Evolutionary conservation across 2,329 filamentous ascomycete species (phyloP).

Genomic region (Lizonia empirigonia): DNA sequence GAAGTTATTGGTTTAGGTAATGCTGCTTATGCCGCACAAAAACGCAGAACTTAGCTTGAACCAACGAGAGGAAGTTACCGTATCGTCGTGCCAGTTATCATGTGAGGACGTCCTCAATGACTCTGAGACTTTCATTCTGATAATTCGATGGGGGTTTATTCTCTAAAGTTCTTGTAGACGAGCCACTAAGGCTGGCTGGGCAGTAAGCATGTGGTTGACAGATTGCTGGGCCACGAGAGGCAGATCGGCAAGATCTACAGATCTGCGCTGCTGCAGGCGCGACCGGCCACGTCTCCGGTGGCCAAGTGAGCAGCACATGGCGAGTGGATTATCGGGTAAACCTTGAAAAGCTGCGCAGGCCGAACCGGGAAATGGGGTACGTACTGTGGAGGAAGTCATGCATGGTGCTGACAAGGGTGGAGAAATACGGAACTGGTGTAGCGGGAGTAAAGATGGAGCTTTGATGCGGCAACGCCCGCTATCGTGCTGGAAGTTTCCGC

Average conservation of each 20-base stretch:
- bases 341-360: background rate
- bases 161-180: too few relatives aligned
- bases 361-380: background rate
- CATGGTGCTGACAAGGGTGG: background rate
- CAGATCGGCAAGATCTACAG: constrained; percentile 10
- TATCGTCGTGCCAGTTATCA: background rate
- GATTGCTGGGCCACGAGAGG: constrained; percentile 1
- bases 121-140: background rate
- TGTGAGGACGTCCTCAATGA: background rate
- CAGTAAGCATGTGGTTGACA: background rate
- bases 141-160: background rate
- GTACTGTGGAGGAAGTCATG: background rate
- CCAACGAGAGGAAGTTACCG: constrained; percentile 4
- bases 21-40: constrained; percentile 9
- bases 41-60: constrained; percentile 13
- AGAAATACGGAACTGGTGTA: too few relatives aligned
- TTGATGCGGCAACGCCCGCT: too few relatives aligned
- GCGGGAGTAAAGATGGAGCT: background rate
- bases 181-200: background rate
- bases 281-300: constrained; percentile 7
- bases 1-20: constrained; percentile 9
- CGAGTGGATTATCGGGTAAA: constrained; percentile 1
- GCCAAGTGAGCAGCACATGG: constrained; percentile 8
- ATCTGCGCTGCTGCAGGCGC: constrained; percentile 9
- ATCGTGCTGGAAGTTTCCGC: too few relatives aligned